phyloP scores from a whole-genome alignment of 805 yeast species.

The Ogataea kodamae region DNA sequence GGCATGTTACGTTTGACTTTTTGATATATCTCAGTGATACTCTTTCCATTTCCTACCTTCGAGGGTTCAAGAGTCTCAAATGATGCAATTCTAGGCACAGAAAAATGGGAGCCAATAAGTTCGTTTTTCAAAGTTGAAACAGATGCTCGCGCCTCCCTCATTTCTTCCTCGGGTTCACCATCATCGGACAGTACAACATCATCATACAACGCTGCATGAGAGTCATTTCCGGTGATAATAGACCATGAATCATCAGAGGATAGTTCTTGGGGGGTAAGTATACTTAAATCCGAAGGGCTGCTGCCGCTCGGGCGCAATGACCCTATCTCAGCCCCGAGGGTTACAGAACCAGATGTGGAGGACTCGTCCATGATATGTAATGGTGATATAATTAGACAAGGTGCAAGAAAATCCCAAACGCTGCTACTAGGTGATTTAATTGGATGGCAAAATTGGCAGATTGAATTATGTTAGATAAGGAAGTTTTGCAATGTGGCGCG shows the following conservation, averaged over 20 bases:
- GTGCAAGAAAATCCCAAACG: conserved; percentile 1
- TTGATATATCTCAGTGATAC: too few relatives aligned
- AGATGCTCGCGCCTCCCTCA: conserved; percentile 12
- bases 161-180: conserved; percentile 6
- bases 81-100: conserved; percentile 14
- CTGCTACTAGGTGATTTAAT: conserved; percentile 8
- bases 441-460: conserved; percentile 19
- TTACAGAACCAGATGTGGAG: conserved; percentile 11
- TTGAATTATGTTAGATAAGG: conserved; percentile 13
- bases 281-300: conserved; percentile 14
- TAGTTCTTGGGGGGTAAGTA: conserved; percentile 19
- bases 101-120: conserved; percentile 13
- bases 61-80: neutral
- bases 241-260: conserved; percentile 27
- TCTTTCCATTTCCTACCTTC: neutral
- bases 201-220: conserved; percentile 12
- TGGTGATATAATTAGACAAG: neutral
- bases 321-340: conserved; percentile 8
- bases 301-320: conserved; percentile 2
- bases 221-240: conserved; percentile 17
- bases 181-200: conserved; percentile 24
- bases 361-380: conserved; percentile 4
- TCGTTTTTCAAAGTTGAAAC: conserved; percentile 20
- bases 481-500: conserved; percentile 5
- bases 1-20: neutral